Conservation (phyloP, 2,329 filamentous ascomycete genomes). For the Tolypocladium endophyticum region DNA sequence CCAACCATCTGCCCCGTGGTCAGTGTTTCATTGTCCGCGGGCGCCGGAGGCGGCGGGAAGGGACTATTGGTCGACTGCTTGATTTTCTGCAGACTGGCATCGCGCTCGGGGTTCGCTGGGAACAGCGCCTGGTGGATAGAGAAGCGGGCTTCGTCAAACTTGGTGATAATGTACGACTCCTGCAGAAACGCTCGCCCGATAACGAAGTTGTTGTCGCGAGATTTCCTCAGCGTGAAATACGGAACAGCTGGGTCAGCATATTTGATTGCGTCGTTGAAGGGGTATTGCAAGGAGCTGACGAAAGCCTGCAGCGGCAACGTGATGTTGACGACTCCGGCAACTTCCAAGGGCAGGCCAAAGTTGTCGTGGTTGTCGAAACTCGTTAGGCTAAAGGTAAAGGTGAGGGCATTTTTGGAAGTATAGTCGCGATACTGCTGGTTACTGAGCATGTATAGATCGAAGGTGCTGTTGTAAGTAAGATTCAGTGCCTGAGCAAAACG, state of each 20-base stretch:
- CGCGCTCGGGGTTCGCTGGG: slow-evolving; percentile 28
- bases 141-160: slow-evolving; percentile 42
- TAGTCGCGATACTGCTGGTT: slow-evolving; percentile 42
- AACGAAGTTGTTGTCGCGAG: slow-evolving; percentile 41
- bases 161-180: slow-evolving; percentile 51
- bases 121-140: slow-evolving; percentile 46
- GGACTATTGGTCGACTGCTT: slow-evolving; percentile 32
- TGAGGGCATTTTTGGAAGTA: slow-evolving; percentile 30
- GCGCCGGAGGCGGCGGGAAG: slow-evolving; percentile 28
- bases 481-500: slow-evolving; percentile 54
- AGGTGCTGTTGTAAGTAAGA: slow-evolving; percentile 52
- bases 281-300: slow-evolving; percentile 37
- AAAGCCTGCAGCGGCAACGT: slow-evolving; percentile 42
- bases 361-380: slow-evolving; percentile 43
- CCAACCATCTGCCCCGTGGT: slow-evolving; percentile 32
- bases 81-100: slow-evolving; percentile 31
- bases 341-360: slow-evolving; percentile 36
- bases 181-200: slow-evolving; percentile 62
- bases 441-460: slow-evolving; percentile 54
- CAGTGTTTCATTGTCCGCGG: slow-evolving; percentile 16
- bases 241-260: slow-evolving; percentile 35
- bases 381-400: slow-evolving; percentile 47
- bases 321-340: slow-evolving; percentile 44
- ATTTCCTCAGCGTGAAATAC: slow-evolving; percentile 57
- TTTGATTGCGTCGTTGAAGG: slow-evolving; percentile 31